Conservation (phyloP, 768 basidiomycete genomes). For the Mycena leptocephala region DNA sequence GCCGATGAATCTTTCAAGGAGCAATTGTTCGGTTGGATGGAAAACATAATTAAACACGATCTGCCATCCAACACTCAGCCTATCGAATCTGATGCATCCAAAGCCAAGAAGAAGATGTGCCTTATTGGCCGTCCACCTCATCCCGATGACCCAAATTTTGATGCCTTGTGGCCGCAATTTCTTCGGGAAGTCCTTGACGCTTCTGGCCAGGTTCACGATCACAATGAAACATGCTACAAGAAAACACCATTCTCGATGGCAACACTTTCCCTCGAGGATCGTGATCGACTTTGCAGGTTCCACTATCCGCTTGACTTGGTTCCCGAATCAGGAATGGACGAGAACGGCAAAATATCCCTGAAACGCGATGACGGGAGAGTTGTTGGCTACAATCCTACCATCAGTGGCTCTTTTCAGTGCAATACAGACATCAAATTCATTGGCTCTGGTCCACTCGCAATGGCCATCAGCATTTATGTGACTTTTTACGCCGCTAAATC, state of each 20-base stretch:
- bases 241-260: conserved; percentile 10
- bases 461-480: conserved; percentile 26
- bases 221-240: conserved; percentile 5
- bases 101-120: not conserved
- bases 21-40: conserved; percentile 4
- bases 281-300: conserved; percentile 30
- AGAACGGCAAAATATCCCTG: conserved; percentile 29
- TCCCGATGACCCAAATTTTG: not conserved
- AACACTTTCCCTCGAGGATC: not conserved
- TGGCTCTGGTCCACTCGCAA: conserved; percentile 25
- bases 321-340: conserved; percentile 22
- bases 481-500: conserved; percentile 25
- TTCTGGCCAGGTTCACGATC: not conserved
- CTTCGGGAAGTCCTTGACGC: conserved; percentile 1
- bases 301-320: conserved; percentile 8
- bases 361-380: conserved; percentile 7
- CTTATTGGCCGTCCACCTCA: not conserved
- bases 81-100: not conserved
- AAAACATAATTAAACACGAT: conserved; percentile 6
- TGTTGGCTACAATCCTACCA: conserved; percentile 26
- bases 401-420: conserved; percentile 26
- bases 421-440: conserved; percentile 35
- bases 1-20: conserved; percentile 1
- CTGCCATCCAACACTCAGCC: not conserved
- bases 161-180: not conserved